Conservation (phyloP, 441 rosid genomes). For the Biscutella auriculata region DNA sequence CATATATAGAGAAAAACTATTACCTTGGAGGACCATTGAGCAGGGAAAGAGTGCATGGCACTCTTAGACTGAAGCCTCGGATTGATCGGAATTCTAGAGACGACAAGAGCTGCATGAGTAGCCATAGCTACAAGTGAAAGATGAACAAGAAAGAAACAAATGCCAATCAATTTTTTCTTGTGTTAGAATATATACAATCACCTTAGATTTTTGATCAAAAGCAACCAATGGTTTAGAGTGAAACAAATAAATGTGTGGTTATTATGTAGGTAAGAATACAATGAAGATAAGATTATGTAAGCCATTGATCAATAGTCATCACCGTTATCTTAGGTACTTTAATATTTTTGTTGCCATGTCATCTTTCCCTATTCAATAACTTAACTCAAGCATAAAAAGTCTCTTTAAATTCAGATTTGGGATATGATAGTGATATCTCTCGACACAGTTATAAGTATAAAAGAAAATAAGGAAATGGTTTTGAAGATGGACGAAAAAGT, state of each 20-base stretch:
- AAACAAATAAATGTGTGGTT: constrained; percentile 43
- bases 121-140: constrained; percentile 62
- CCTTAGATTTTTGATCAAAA: not conserved
- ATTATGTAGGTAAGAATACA: constrained; percentile 25
- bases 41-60: constrained; percentile 42
- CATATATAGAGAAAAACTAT: not conserved
- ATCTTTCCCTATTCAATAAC: not conserved
- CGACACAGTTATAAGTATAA: not conserved
- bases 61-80: constrained; percentile 54
- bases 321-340: not conserved
- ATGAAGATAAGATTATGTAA: constrained; percentile 34
- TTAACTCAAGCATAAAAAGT: not conserved
- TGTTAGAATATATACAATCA: constrained; percentile 18
- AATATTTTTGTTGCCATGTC: not conserved
- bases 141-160: constrained; percentile 9
- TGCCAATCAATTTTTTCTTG: constrained; percentile 11
- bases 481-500: constrained; percentile 4
- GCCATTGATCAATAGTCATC: constrained; percentile 8
- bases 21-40: constrained; percentile 65
- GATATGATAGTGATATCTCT: not conserved
- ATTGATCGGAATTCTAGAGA: constrained; percentile 57
- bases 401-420: not conserved
- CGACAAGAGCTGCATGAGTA: constrained; percentile 78
- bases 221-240: constrained; percentile 35
- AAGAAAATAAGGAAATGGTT: not conserved